Evolutionary conservation across 805 yeast species (phyloP).

Genomic region (Lipomyces chichibuensis): DNA sequence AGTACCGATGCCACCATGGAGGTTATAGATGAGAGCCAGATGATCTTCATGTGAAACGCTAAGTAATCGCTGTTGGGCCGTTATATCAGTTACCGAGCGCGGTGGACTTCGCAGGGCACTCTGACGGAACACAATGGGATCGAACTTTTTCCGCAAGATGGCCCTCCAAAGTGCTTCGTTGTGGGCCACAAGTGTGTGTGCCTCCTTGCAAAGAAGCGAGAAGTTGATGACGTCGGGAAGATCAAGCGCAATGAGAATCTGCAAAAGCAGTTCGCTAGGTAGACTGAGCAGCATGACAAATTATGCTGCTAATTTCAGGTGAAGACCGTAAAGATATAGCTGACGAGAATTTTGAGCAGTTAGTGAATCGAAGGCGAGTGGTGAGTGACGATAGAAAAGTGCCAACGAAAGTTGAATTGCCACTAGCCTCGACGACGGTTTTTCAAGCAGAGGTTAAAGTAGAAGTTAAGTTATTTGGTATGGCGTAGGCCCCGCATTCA

Average conservation of each 20-base stretch:
- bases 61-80: slow-evolving; percentile 22
- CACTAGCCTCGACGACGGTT: background rate
- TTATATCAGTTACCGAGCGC: slow-evolving; percentile 14
- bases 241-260: slow-evolving; percentile 17
- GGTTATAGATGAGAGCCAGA: slow-evolving; percentile 12
- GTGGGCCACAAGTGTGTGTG: slow-evolving; percentile 17
- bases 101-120: slow-evolving; percentile 11
- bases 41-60: slow-evolving; percentile 20
- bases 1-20: slow-evolving; percentile 22
- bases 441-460: slow-evolving; percentile 2
- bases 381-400: too few relatives aligned
- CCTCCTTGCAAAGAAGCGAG: slow-evolving; percentile 20
- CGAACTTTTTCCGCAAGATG: slow-evolving; percentile 19
- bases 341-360: background rate
- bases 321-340: background rate
- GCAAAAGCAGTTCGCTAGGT: slow-evolving; percentile 28
- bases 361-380: background rate
- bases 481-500: background rate
- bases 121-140: slow-evolving; percentile 7
- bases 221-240: slow-evolving; percentile 25
- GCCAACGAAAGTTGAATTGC: too few relatives aligned
- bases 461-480: too few relatives aligned
- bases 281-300: slow-evolving; percentile 24
- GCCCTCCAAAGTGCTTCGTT: slow-evolving; percentile 28
- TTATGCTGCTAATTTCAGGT: background rate